Percentiles rank a stretch among this genome's conserved stretches.
Evolutionary conservation across 495 filamentous ascomycete species (phyloP).

Genomic region (Acidomyces sp.): DNA sequence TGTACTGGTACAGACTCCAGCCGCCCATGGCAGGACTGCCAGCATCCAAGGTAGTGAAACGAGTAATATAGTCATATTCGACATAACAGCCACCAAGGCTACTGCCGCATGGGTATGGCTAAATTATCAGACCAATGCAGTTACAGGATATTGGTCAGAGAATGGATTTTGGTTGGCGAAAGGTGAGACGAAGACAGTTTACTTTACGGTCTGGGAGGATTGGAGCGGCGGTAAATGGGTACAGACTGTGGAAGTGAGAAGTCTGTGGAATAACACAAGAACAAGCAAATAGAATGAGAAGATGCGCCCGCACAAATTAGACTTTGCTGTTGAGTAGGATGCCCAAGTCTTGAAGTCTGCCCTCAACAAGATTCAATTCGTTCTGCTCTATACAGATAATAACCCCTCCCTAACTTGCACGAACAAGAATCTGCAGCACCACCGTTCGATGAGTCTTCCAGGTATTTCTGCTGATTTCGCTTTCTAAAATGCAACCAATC

Average conservation of each 20-base stretch:
- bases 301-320: too few species aligned
- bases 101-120: constrained; percentile 58
- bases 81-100: constrained; percentile 42
- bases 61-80: constrained; percentile 32
- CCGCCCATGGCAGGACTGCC: too few species aligned
- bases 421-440: too few species aligned
- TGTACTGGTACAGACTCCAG: constrained; percentile 46
- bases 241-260: constrained; percentile 41
- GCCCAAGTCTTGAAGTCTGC: too few species aligned
- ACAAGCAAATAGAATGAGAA: too few species aligned
- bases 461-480: too few species aligned
- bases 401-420: too few species aligned
- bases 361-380: too few species aligned
- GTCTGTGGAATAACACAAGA: constrained; percentile 56
- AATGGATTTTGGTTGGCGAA: constrained; percentile 47
- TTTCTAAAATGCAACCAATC: too few species aligned
- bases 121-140: constrained; percentile 42
- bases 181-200: constrained; percentile 39
- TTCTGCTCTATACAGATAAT: too few species aligned
- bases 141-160: constrained; percentile 47
- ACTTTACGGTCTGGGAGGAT: constrained; percentile 39
- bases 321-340: too few species aligned
- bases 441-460: too few species aligned
- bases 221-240: constrained; percentile 37
- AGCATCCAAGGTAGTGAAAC: constrained; percentile 37